Conservation (phyloP, 1,284 basidiomycete species). For the Termitomyces sp. region DNA sequence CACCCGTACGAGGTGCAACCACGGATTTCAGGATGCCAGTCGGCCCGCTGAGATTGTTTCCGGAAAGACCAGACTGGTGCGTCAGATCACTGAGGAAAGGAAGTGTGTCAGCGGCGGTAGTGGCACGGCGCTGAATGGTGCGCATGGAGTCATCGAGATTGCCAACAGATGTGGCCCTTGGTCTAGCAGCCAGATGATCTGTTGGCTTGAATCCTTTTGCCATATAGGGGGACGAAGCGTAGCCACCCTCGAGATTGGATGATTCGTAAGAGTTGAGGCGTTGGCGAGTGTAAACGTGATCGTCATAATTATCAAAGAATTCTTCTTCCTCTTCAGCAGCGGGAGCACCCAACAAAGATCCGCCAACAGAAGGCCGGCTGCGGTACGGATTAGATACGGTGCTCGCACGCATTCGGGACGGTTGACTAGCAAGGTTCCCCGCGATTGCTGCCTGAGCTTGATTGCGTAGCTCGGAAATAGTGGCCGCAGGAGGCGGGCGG, state of each 20-base stretch:
- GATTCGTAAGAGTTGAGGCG: slow-evolving; percentile 59
- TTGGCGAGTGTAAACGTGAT: slow-evolving; percentile 46
- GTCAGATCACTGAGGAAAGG: slow-evolving; percentile 56
- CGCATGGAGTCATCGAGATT: slow-evolving; percentile 78
- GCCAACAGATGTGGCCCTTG: slow-evolving; percentile 88
- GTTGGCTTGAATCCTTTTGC: slow-evolving; percentile 69
- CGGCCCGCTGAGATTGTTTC: slow-evolving; percentile 37
- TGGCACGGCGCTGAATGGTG: slow-evolving; percentile 57
- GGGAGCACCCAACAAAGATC: slow-evolving; percentile 56
- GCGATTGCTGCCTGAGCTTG: slow-evolving; percentile 87
- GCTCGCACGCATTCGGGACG: slow-evolving; percentile 78
- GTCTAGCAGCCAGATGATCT: slow-evolving; percentile 67
- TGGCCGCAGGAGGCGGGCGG: slow-evolving; percentile 70
- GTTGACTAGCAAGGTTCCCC: slow-evolving; percentile 66
- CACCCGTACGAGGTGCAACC: slow-evolving; percentile 38
- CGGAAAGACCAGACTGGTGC: slow-evolving; percentile 36
- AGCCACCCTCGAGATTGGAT: slow-evolving; percentile 43
- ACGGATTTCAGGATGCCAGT: slow-evolving; percentile 56
- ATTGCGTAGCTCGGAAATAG: slow-evolving; percentile 77
- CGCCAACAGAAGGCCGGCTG: slow-evolving; percentile 50
- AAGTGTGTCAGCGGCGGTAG: slow-evolving; percentile 48
- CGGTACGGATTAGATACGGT: slow-evolving; percentile 85
- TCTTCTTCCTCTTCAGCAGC: slow-evolving; percentile 70
- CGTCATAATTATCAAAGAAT: slow-evolving; percentile 58
- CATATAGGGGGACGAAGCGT: slow-evolving; percentile 53